Evolutionary conservation across 441 rosid species (phyloP), one percentile per base, ranked within the genome.

Genomic region (Flueggea neowawraea): DNA sequence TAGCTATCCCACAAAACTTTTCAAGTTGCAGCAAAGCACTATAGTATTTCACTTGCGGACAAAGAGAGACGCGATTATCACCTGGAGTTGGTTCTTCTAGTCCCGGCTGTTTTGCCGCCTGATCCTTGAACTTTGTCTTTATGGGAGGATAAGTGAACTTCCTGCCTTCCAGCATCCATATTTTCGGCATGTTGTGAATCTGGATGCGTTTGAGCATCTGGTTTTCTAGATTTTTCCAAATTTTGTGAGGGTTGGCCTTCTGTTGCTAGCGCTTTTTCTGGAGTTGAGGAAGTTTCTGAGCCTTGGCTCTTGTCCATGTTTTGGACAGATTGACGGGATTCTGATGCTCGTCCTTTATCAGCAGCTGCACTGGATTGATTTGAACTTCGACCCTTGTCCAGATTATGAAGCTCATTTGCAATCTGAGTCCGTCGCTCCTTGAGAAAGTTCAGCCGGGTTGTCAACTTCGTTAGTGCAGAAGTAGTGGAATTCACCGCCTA

Each of bases 391-490:
- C 81, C 75, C 75, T 78, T 85, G 71, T 86, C 93, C 68, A 72
- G 58, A 75, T 70, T 80, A 65, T 67, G 84, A 67, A 84, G 83
- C 67, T 93, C 96, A 64, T 69, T 76, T 1, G 89, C 82, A 16
- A 85, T 81, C 73, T 84, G 96, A 72, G 75, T 75, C 1, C 96
- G 88, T 55, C 83, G 79, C 75, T 95, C 97, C 84, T 91, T 95
- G 58, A 91, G 77, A 75, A 88, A 88, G 83, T 84, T 86, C 63
- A 91, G 87, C 47, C 95, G 73, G 63, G 76, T 81, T 61, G 95
- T 82, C 80, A 90, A 74, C 82, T 85, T 88, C 48, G 94, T 74
- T 64, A 91, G 68, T 44, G 95, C 92, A 39, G 85, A 81, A 64
- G 89, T 39, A 52, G 91, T 73, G 57, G 84, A 64, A 69, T 76